These are phyloP conservation scores for Mycena crocata DNA, from an alignment of 768 basidiomycete species.

Conservation along the genomic window DNA sequence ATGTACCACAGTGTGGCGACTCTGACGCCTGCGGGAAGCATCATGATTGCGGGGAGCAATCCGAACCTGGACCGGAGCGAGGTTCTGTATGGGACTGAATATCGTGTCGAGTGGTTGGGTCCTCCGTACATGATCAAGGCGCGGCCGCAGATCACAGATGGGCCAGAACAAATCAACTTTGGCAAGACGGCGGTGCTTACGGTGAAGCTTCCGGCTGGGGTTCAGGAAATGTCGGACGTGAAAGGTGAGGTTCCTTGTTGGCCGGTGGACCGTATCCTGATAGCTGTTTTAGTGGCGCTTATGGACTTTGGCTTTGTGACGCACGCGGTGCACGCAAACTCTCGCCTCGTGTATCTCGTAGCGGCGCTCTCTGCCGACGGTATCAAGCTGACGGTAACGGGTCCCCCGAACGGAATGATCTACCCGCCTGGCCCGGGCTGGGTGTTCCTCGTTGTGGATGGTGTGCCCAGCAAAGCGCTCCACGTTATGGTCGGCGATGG, in stretches of 20 bases:
- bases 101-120: slow-evolving; percentile 86
- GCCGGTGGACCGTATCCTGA: neutral
- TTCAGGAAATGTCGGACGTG: slow-evolving; percentile 52
- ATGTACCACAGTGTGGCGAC: slow-evolving; percentile 90
- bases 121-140: slow-evolving; percentile 81
- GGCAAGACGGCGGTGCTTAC: slow-evolving; percentile 58
- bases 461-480: slow-evolving; percentile 71
- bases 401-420: slow-evolving; percentile 71
- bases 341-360: slow-evolving; percentile 77
- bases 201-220: slow-evolving; percentile 51
- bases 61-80: slow-evolving; percentile 86
- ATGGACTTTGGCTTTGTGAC: slow-evolving; percentile 90
- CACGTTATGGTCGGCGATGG: slow-evolving; percentile 80
- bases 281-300: slow-evolving; percentile 61
- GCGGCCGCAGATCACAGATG: slow-evolving; percentile 63
- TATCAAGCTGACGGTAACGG: slow-evolving; percentile 64
- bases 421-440: slow-evolving; percentile 89
- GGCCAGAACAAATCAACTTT: slow-evolving; percentile 55
- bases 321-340: slow-evolving; percentile 81
- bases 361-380: slow-evolving; percentile 52
- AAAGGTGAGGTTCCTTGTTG: slow-evolving; percentile 54
- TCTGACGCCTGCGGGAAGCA: slow-evolving; percentile 73
- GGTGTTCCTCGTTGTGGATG: slow-evolving; percentile 74
- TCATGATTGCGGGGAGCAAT: slow-evolving; percentile 88
- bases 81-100: slow-evolving; percentile 83